Conservation (phyloP, 2,329 filamentous ascomycete genomes). For the Fusarium sp. region DNA sequence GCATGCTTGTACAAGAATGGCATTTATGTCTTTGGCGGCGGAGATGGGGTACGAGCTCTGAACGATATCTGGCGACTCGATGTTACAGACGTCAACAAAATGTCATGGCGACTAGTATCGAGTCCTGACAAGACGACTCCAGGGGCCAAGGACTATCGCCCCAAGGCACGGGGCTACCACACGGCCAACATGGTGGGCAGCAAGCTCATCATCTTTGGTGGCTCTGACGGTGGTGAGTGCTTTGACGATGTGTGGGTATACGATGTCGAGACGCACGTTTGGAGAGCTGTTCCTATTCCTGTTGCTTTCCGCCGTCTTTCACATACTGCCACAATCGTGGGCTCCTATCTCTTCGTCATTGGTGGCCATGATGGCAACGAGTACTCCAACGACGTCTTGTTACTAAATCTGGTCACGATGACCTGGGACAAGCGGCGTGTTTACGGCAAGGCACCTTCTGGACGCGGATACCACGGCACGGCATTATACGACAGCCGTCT, state of each 20-base stretch:
- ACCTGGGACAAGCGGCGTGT: slow-evolving; percentile 76
- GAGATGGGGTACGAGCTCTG: slow-evolving; percentile 76
- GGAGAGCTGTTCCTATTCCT: slow-evolving; percentile 70
- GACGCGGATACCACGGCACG: slow-evolving; percentile 75
- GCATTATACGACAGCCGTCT: slow-evolving; percentile 75
- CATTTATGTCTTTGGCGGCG: slow-evolving; percentile 79
- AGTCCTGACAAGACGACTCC: slow-evolving; percentile 53
- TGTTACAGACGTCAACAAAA: slow-evolving; percentile 73
- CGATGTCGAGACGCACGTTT: slow-evolving; percentile 71
- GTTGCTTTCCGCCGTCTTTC: slow-evolving; percentile 73
- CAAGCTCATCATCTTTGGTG: slow-evolving; percentile 79
- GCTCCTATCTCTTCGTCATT: slow-evolving; percentile 77
- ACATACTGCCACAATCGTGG: slow-evolving; percentile 77
- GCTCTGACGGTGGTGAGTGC: slow-evolving; percentile 77
- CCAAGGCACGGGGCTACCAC: slow-evolving; percentile 76
- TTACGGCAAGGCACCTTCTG: slow-evolving; percentile 72
- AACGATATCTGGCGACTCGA: slow-evolving; percentile 81
- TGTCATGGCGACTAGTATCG: slow-evolving; percentile 76
- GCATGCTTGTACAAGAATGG: slow-evolving; percentile 79
- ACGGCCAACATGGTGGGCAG: slow-evolving; percentile 79
- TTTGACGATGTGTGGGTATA: slow-evolving; percentile 82
- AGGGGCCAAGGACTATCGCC: slow-evolving; percentile 56
- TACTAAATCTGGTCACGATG: slow-evolving; percentile 79
- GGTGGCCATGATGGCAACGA: slow-evolving; percentile 78
- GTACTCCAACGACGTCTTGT: slow-evolving; percentile 76